Percentiles rank a stretch among this genome's conserved stretches.
phyloP scores from a whole-genome alignment of 352 stramenopile species.

The Phytophthora cactorum region DNA sequence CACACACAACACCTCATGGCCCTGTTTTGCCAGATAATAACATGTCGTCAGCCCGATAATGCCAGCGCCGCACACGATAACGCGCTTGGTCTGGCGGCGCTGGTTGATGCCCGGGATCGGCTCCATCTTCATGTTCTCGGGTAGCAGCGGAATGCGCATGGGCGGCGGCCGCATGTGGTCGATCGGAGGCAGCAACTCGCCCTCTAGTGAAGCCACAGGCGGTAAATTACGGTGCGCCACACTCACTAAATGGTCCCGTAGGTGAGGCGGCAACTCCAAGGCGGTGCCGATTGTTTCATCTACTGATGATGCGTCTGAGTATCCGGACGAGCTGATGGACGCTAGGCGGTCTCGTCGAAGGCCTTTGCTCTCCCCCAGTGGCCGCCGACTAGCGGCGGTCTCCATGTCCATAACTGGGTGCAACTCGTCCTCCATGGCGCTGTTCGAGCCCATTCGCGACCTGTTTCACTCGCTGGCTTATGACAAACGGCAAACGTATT shows the following conservation, averaged over 20 bases:
- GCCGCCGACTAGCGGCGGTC: constrained; percentile 35
- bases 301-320: constrained; percentile 47
- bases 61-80: constrained; percentile 87
- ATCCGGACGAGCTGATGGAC: constrained; percentile 47
- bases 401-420: constrained; percentile 53
- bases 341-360: constrained; percentile 41
- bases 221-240: constrained; percentile 41
- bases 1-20: constrained; percentile 87
- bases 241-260: constrained; percentile 65
- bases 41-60: constrained; percentile 87
- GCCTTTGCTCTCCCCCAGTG: constrained; percentile 39
- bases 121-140: constrained; percentile 76
- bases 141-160: constrained; percentile 64
- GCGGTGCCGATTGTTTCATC: constrained; percentile 37
- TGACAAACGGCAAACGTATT: constrained; percentile 5
- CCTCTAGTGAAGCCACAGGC: constrained; percentile 41
- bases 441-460: constrained; percentile 47
- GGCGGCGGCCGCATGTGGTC: constrained; percentile 54
- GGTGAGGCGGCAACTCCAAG: constrained; percentile 58
- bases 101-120: constrained; percentile 62
- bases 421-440: constrained; percentile 54
- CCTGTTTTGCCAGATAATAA: constrained; percentile 87
- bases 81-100: constrained; percentile 70
- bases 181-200: constrained; percentile 67
- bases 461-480: neutral